phyloP scores from a whole-genome alignment of 768 basidiomycete species.

The Mycena maculata region DNA sequence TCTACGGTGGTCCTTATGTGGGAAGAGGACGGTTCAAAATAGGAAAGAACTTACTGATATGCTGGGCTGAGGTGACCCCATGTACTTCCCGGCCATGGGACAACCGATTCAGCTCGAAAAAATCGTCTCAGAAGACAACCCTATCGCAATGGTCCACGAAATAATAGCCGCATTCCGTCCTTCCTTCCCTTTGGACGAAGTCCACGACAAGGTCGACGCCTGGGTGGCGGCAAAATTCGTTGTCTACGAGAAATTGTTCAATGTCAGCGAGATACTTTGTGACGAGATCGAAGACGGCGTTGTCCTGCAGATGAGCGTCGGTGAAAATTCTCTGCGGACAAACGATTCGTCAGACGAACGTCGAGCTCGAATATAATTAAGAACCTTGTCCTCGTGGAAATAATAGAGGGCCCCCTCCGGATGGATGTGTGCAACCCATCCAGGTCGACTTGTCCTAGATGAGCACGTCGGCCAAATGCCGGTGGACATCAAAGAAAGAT shows the following conservation, averaged over 20 bases:
- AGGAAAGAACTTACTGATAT: background rate
- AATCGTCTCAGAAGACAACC: slow-evolving; percentile 15
- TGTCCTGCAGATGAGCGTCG: background rate
- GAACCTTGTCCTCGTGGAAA: background rate
- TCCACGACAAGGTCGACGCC: slow-evolving; percentile 4
- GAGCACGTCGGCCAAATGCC: too few species aligned
- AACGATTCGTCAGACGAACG: background rate
- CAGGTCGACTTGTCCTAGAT: too few species aligned
- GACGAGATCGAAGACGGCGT: background rate
- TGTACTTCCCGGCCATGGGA: background rate
- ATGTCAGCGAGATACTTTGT: background rate
- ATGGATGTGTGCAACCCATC: too few species aligned
- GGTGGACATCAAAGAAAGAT: too few species aligned
- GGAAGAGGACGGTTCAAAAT: too few species aligned
- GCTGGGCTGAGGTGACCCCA: slow-evolving; percentile 3
- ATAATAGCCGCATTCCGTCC: slow-evolving; percentile 2
- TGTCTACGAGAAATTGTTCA: background rate
- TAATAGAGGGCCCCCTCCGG: too few species aligned
- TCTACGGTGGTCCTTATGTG: background rate
- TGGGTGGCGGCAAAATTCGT: background rate
- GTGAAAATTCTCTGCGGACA: background rate
- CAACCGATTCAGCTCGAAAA: slow-evolving; percentile 7
- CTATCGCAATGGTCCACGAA: slow-evolving; percentile 2
- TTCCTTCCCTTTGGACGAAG: background rate
- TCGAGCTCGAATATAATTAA: background rate